phyloP scores from a whole-genome alignment of 2,329 filamentous ascomycete species.

The Trichoderma semiorbis region DNA sequence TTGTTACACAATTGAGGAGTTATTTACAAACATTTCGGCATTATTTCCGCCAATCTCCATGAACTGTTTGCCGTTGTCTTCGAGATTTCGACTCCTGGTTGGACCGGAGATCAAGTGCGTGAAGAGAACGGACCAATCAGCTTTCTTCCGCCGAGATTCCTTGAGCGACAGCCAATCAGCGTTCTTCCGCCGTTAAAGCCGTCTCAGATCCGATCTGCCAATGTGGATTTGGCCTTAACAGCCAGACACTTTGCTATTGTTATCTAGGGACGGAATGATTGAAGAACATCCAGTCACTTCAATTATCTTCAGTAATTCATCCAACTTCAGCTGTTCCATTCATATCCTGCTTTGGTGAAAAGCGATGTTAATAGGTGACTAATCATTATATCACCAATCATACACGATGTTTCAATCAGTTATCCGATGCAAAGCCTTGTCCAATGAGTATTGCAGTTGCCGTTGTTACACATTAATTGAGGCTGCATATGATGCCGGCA shows the following conservation, averaged over 20 bases:
- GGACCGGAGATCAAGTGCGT: not conserved
- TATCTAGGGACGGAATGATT: too few species aligned
- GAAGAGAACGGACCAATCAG: not conserved
- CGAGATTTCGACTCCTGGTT: not conserved
- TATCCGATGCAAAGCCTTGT: accelerated
- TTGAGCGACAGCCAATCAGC: not conserved
- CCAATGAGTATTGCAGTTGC: not conserved
- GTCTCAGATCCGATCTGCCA: not conserved
- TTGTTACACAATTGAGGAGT: not conserved
- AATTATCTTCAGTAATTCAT: not conserved
- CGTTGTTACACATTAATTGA: not conserved
- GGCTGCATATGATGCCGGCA: too few species aligned
- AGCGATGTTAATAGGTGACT: too few species aligned
- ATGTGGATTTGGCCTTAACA: not conserved
- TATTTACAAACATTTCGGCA: not conserved
- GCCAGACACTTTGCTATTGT: not conserved
- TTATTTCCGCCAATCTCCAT: not conserved
- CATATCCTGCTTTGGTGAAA: accelerated
- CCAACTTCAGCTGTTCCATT: not conserved
- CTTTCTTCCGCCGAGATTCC: conserved; percentile 2
- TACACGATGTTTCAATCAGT: not conserved
- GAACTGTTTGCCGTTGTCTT: not conserved
- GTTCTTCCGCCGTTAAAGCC: conserved; percentile 10
- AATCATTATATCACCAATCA: not conserved
- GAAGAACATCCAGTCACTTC: not conserved